Conservation (phyloP, 106 monocot genomes). For the Dendrobium officinale region DNA sequence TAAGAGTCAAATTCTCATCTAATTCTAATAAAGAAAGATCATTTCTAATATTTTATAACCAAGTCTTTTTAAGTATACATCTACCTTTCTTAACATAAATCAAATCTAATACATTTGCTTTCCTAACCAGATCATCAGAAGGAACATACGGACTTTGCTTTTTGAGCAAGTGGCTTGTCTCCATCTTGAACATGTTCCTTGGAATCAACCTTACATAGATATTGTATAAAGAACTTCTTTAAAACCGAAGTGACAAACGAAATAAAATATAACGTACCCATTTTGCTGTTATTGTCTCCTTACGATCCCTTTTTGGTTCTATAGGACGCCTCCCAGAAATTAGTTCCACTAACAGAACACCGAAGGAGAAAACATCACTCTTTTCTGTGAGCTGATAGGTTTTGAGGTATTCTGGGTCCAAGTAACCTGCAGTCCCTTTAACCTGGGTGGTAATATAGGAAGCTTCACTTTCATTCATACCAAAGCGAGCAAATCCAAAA, state of each 20-base stretch:
- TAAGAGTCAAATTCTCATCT: too few relatives aligned
- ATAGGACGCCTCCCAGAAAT: slow-evolving; percentile 62
- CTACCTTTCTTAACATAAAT: too few relatives aligned
- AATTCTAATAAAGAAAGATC: too few relatives aligned
- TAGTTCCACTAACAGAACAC: slow-evolving; percentile 68
- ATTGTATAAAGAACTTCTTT: too few relatives aligned
- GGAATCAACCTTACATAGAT: too few relatives aligned
- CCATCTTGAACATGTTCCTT: too few relatives aligned
- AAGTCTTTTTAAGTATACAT: too few relatives aligned
- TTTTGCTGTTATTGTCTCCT: slow-evolving; percentile 48
- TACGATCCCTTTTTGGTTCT: slow-evolving; percentile 46
- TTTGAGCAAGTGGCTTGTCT: too few relatives aligned
- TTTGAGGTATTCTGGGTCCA: slow-evolving; percentile 79
- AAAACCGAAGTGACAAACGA: not conserved
- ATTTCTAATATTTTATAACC: too few relatives aligned
- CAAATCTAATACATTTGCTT: too few relatives aligned
- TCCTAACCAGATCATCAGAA: too few relatives aligned
- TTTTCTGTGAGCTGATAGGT: slow-evolving; percentile 79
- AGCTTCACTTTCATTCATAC: slow-evolving; percentile 25
- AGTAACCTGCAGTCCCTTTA: slow-evolving; percentile 86
- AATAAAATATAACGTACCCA: slow-evolving; percentile 36
- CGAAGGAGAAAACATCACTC: slow-evolving; percentile 89
- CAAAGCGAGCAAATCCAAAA: slow-evolving; percentile 76
- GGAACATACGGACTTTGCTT: too few relatives aligned
- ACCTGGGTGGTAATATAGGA: slow-evolving; percentile 78